Base-by-base conservation (phyloP, 1,284 basidiomycete species). In the Cutaneotrichosporon mucoides region DNA sequence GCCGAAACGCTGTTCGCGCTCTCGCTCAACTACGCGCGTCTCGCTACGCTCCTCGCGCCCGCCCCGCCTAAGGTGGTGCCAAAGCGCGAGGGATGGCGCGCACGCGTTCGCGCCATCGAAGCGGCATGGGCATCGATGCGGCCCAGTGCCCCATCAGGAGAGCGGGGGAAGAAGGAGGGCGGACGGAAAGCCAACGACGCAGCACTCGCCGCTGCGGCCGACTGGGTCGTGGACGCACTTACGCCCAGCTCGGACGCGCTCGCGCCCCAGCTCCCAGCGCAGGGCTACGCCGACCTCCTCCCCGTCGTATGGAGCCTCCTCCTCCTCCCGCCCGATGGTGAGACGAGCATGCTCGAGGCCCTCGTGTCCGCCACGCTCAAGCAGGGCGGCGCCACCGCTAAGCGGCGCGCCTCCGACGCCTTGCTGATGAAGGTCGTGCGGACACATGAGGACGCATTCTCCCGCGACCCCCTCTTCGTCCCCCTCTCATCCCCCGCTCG, bases 301-400 rank as follows among this genome's bases (percentile, higher is more conserved):
- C 90, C 92, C 2, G 88, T 90, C 2, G 82, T 95, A 47, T 95
- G 91, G 90, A 84, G 86, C 34, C 79, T 96, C 48, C 72, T 93
- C 53, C 86, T 84, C 68, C 82, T 79, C 50, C 73, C n/a, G 36
- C 11, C 46, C 1, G 80, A 89, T 46, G 86, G 0, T 15, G 41
- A 33, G 35, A 42, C 13, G 47, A 38, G 37, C 11, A 56, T 41
- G 50, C 51, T 35, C 38, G 56, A 15, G 41, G 53, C 37, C 64
- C 68, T 79, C 56, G 41, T 75, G 7, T 45, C 61, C 1, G 72
- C 75, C 24, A 63, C 74, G 50, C 63, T 59, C 72, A 78, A 53
- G 64, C 62, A 78, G 79, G 54, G 79, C 84, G 57, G 76, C n/a
- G 65, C 65, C 5, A 67, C 68, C 10, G 53, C 62, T 5, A 72